Evolutionary conservation across 495 filamentous ascomycete genomes (phyloP).

Genomic region (Hypoxylon cercidicola): DNA sequence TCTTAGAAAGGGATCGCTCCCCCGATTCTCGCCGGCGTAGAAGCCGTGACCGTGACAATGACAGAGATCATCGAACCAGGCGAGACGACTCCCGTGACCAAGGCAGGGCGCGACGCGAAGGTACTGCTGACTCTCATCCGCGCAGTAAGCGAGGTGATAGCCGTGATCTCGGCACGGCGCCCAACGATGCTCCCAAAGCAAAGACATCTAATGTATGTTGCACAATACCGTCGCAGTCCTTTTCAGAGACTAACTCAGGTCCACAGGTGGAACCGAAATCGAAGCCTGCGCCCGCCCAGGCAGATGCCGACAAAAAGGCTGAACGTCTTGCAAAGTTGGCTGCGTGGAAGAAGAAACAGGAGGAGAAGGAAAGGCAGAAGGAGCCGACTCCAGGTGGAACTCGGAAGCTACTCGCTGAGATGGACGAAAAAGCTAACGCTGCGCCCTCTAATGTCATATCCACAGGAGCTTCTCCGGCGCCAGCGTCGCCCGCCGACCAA

Average conservation of each 20-base stretch:
- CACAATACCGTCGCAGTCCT: not conserved
- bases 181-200: slow-evolving; percentile 55
- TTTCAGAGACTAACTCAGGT: slow-evolving; percentile 27
- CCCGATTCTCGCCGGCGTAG: slow-evolving; percentile 63
- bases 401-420: slow-evolving; percentile 75
- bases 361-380: slow-evolving; percentile 81
- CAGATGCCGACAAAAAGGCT: slow-evolving; percentile 85
- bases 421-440: slow-evolving; percentile 74
- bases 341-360: slow-evolving; percentile 92
- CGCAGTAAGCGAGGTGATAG: slow-evolving; percentile 75
- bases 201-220: slow-evolving; percentile 63
- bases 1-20: slow-evolving; percentile 66
- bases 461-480: slow-evolving; percentile 65
- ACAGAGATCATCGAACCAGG: slow-evolving; percentile 75
- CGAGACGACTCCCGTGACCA: slow-evolving; percentile 84
- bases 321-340: slow-evolving; percentile 85
- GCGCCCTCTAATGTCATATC: slow-evolving; percentile 65
- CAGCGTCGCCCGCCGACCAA: slow-evolving; percentile 52
- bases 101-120: slow-evolving; percentile 73
- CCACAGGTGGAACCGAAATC: slow-evolving; percentile 58
- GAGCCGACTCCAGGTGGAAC: slow-evolving; percentile 71
- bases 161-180: slow-evolving; percentile 62
- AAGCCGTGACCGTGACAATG: slow-evolving; percentile 68
- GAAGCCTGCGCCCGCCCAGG: slow-evolving; percentile 64
- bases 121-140: slow-evolving; percentile 77